phyloP scores from a whole-genome alignment of 176 grass and related monocot species.

The Juncus inflexus region DNA sequence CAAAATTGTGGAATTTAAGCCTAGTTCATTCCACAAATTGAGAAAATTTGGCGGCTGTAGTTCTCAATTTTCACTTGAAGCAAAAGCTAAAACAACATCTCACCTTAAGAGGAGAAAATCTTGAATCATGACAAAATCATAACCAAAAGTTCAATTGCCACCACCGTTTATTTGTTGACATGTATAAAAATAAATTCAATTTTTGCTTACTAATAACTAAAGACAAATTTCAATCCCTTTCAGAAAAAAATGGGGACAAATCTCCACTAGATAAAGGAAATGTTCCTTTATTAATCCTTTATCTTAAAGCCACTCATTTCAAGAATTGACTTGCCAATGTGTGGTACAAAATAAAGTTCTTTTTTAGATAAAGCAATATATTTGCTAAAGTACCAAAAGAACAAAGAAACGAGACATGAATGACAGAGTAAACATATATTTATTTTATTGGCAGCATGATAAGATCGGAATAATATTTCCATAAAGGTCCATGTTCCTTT shows the following conservation, averaged over 20 bases:
- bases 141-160: slow-evolving; percentile 16
- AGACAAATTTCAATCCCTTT: slow-evolving; percentile 11
- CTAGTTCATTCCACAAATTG: background rate
- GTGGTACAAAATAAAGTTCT: slow-evolving; percentile 3
- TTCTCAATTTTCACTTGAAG: slow-evolving; percentile 52
- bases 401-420: background rate
- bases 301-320: background rate
- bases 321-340: background rate
- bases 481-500: background rate
- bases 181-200: no score
- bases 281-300: no score
- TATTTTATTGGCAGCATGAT: background rate
- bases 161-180: background rate
- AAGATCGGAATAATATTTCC: background rate
- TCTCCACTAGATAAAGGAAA: background rate
- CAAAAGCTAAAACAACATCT: slow-evolving; percentile 62
- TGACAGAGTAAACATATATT: background rate
- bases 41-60: slow-evolving; percentile 29
- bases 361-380: no score
- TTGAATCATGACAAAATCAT: background rate
- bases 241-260: slow-evolving; percentile 12
- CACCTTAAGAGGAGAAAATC: slow-evolving; percentile 29
- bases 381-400: background rate
- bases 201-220: no score
- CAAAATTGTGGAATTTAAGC: no score